Evolutionary conservation across 352 stramenopile species (phyloP), one percentile per base, ranked within the genome.

Genomic region (Pythium aquatile): DNA sequence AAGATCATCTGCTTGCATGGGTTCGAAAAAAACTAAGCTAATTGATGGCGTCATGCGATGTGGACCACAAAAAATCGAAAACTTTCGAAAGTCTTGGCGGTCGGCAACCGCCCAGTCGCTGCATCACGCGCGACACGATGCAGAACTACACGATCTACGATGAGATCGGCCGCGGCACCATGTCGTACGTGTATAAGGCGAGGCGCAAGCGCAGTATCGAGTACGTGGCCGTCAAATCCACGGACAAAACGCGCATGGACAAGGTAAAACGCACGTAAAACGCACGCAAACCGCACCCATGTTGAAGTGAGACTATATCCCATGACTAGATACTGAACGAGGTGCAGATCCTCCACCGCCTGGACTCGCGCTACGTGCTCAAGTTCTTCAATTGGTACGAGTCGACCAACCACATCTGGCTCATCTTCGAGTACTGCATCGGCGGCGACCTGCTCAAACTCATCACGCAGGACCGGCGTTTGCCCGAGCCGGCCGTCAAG

Each of bases 351-450:
- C 78, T 97, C 63, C 87, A 97, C 74, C 90, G 89, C 53, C 76
- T 97, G 6, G 70, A 91, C 37, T 94, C 85, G 59, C 86, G 74
- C 29, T 79, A 96, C 67, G 84, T 97, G 47, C 75, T 98, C 61
- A 93, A 90, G 73, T 98, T 98, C 68, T 93, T 89, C 79, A 95
- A 98, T 72, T 98, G 93, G 93, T 98, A 98, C 79, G 93, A 98
- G 76, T 98, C 92, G 57, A 79, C 90, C 60, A 97, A 98, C 76
- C 95, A 98, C 79, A 94, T 98, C 42, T 98, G 92, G 92, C 78
- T 98, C 63, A 98, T 98, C 66, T 81, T 97, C 29, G 93, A 98
- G 78, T 98, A 91, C 75, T 97, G 91, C 60, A 97, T 97, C 57
- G 93, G 92, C 51, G 90, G 90, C 44, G 87, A 97, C 67, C 73